Percentiles rank a stretch among this genome's conserved stretches.
phyloP scores from a whole-genome alignment of 1,284 basidiomycete species.

The Naganishia sp. region DNA sequence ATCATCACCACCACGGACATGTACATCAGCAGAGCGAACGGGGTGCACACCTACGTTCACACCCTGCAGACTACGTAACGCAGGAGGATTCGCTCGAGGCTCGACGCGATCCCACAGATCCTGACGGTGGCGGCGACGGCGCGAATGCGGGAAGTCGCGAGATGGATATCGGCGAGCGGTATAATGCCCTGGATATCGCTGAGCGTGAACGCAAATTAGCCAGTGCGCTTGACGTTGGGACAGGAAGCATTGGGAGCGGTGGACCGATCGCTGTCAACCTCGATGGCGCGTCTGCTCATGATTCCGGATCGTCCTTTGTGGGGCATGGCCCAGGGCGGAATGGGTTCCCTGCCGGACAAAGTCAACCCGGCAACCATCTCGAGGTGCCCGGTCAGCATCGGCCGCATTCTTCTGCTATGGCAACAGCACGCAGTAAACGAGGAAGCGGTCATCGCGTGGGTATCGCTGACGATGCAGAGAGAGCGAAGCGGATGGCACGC shows the following conservation, averaged over 20 bases:
- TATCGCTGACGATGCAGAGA: slow-evolving; percentile 16
- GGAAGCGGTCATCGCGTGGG: slow-evolving; percentile 6
- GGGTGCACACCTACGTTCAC: background rate
- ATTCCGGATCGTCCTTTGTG: background rate
- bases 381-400: slow-evolving; percentile 9
- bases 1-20: slow-evolving; percentile 14
- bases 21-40: background rate
- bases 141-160: background rate
- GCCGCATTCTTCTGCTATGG: slow-evolving; percentile 4
- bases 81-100: slow-evolving; percentile 8
- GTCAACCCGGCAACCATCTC: slow-evolving; percentile 1
- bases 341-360: background rate
- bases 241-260: slow-evolving; percentile 17
- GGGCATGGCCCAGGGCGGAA: background rate
- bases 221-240: slow-evolving; percentile 16
- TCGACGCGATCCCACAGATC: slow-evolving; percentile 8
- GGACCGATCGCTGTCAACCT: slow-evolving; percentile 6
- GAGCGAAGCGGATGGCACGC: slow-evolving; percentile 7
- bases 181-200: slow-evolving; percentile 24
- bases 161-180: slow-evolving; percentile 25
- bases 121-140: background rate
- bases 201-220: slow-evolving; percentile 16
- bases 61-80: slow-evolving; percentile 14
- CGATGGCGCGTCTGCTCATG: background rate
- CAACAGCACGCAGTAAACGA: background rate